Percentiles rank a stretch among this genome's conserved stretches.
Evolutionary conservation across 2,329 filamentous ascomycete species (phyloP).

Genomic region (Trichoderma simmonsii): DNA sequence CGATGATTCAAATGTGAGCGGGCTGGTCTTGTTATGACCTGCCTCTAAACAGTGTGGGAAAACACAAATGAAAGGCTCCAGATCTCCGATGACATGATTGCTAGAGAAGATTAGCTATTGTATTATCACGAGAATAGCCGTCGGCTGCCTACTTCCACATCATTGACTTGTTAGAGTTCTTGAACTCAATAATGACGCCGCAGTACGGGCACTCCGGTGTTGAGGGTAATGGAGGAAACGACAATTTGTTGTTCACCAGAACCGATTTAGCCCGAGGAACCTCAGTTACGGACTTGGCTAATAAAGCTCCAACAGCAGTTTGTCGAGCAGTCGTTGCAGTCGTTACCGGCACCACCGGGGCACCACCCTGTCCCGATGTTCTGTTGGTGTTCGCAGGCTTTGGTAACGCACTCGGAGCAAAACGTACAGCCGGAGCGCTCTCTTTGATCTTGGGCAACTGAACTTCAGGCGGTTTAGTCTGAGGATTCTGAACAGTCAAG

Average conservation of each 20-base stretch:
- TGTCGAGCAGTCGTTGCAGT: not conserved
- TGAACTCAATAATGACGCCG: not conserved
- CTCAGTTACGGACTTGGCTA: not conserved
- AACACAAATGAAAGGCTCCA: not conserved
- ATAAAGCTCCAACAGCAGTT: not conserved
- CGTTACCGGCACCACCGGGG: not conserved
- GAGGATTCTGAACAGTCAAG: not conserved
- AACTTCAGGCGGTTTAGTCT: not conserved
- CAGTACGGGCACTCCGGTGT: slow-evolving; percentile 5
- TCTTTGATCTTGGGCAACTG: not conserved
- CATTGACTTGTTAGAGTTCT: not conserved
- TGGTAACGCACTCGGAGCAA: not conserved
- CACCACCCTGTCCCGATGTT: not conserved
- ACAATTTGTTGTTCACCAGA: not conserved
- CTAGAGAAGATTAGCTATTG: not conserved
- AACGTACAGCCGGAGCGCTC: not conserved
- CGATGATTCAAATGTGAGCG: not conserved
- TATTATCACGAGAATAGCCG: not conserved
- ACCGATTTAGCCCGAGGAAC: not conserved
- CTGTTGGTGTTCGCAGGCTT: not conserved
- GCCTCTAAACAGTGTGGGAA: not conserved
- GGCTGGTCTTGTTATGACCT: not conserved
- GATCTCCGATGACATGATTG: slow-evolving; percentile 4
- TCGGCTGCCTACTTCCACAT: slow-evolving; percentile 1
- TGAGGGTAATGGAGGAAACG: not conserved